A percentile compares a stretch with the other conserved stretches of the same genome.
These are phyloP conservation scores for Durusdinium trenchii DNA, from an alignment of 73 alveolate species.

Conservation along the genomic window DNA sequence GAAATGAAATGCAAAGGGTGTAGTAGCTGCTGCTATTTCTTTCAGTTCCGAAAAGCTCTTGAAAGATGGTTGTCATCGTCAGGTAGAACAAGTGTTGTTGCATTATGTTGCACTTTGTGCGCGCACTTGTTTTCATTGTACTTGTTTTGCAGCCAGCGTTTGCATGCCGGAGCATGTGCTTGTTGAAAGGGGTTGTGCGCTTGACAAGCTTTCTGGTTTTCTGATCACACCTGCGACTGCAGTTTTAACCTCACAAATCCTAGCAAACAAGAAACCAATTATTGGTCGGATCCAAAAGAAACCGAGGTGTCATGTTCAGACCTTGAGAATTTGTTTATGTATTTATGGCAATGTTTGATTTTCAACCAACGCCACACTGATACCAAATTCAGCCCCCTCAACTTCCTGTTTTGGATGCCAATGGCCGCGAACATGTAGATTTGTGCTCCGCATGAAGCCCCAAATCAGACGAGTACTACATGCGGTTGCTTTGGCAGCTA, in stretches of 20 bases:
- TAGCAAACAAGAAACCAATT: not conserved
- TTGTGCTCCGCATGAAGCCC: conserved; percentile 38
- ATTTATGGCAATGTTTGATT: no score
- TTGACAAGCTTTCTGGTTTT: conserved; percentile 18
- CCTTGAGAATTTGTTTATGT: not conserved
- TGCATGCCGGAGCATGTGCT: not conserved
- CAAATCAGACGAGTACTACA: not conserved
- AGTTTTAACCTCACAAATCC: not conserved
- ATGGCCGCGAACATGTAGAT: not conserved
- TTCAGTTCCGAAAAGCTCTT: not conserved
- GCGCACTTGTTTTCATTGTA: not conserved
- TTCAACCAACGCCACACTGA: not conserved
- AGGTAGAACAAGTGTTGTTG: not conserved
- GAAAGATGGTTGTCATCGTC: not conserved
- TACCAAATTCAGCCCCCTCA: conserved; percentile 35
- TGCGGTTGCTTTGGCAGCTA: conserved; percentile 62
- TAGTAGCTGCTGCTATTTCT: not conserved
- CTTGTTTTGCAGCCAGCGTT: not conserved
- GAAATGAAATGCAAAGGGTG: not conserved
- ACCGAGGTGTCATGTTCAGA: not conserved
- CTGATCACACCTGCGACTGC: conserved; percentile 46
- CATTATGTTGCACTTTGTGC: not conserved
- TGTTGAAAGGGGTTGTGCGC: not conserved
- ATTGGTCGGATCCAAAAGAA: not conserved
- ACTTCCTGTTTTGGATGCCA: conserved; percentile 31